These are phyloP conservation scores for Scheffersomyces cryptocercus DNA, from an alignment of 1,139 yeast species.

Conservation along the genomic window DNA sequence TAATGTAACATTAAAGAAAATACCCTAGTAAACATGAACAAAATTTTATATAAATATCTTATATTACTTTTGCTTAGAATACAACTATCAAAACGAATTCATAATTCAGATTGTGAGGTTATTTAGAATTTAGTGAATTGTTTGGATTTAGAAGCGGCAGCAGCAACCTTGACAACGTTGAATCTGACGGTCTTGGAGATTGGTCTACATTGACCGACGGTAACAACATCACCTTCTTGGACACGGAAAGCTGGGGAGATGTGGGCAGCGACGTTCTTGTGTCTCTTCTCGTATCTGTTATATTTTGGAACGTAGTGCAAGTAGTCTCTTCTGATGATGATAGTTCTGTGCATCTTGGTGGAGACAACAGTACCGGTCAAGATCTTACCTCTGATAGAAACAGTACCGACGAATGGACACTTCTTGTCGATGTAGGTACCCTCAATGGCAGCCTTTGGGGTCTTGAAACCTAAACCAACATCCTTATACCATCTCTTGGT, in stretches of 20 bases:
- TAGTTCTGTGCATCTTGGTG: constrained; percentile 99
- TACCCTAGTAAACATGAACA: constrained; percentile 7
- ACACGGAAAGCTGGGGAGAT: constrained; percentile 99
- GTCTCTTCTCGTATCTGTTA: constrained; percentile 99
- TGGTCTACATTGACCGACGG: constrained; percentile 99
- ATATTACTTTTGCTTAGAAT: background rate
- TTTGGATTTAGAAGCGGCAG: constrained; percentile 88
- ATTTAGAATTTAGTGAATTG: constrained; percentile 94
- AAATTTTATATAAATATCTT: constrained; percentile 5
- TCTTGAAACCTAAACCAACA: constrained; percentile 99
- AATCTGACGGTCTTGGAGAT: constrained; percentile 99
- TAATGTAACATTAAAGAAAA: constrained; percentile 26
- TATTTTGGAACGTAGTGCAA: constrained; percentile 99
- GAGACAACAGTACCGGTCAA: constrained; percentile 98
- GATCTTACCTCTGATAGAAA: constrained; percentile 99
- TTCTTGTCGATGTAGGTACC: constrained; percentile 99
- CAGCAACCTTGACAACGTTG: constrained; percentile 96
- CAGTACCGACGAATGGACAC: constrained; percentile 97
- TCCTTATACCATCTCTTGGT: constrained; percentile 99
- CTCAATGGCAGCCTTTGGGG: constrained; percentile 98
- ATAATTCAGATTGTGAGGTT: constrained; percentile 2
- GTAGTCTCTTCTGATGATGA: constrained; percentile 99
- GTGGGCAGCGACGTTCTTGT: constrained; percentile 99
- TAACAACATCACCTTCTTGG: constrained; percentile 97
- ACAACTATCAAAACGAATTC: background rate